Conservation (phyloP, 108 stramenopile species). For the Craspedostauros australis region DNA sequence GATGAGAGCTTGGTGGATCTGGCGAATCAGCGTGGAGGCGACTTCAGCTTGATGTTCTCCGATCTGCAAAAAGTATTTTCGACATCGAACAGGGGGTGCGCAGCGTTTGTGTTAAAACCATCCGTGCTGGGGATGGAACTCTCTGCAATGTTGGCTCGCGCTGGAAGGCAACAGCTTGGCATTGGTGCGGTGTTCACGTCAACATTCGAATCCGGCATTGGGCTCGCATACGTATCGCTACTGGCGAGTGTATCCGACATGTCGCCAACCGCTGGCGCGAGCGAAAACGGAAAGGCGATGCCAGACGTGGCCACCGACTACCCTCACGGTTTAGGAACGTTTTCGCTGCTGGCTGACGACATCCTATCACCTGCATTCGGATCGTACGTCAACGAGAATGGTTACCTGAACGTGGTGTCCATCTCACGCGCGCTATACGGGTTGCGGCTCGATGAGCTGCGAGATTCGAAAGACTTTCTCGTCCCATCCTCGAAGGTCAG, state of each 20-base stretch:
- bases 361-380: slow-evolving; percentile 69
- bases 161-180: slow-evolving; percentile 54
- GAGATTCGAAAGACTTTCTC: slow-evolving; percentile 20
- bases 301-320: slow-evolving; percentile 13
- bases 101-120: slow-evolving; percentile 80
- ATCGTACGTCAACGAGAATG: slow-evolving; percentile 70
- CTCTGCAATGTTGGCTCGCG: slow-evolving; percentile 53
- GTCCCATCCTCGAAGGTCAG: background rate
- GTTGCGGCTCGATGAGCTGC: slow-evolving; percentile 63
- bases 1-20: slow-evolving; percentile 80
- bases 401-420: slow-evolving; percentile 64
- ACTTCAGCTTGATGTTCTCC: slow-evolving; percentile 33
- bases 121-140: slow-evolving; percentile 75
- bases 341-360: slow-evolving; percentile 54
- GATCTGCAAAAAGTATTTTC: slow-evolving; percentile 34
- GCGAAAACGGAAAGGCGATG: too few species aligned
- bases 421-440: slow-evolving; percentile 69
- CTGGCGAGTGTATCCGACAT: slow-evolving; percentile 57
- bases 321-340: slow-evolving; percentile 81
- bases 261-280: slow-evolving; percentile 13
- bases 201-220: slow-evolving; percentile 77
- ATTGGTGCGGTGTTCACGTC: slow-evolving; percentile 70
- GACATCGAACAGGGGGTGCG: slow-evolving; percentile 37
- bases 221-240: slow-evolving; percentile 58
- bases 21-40: slow-evolving; percentile 25